Percentiles rank a stretch among this genome's conserved stretches.
These are phyloP conservation scores for Zygosaccharomyces bailii DNA, from an alignment of 805 yeast species.

Conservation along the genomic window DNA sequence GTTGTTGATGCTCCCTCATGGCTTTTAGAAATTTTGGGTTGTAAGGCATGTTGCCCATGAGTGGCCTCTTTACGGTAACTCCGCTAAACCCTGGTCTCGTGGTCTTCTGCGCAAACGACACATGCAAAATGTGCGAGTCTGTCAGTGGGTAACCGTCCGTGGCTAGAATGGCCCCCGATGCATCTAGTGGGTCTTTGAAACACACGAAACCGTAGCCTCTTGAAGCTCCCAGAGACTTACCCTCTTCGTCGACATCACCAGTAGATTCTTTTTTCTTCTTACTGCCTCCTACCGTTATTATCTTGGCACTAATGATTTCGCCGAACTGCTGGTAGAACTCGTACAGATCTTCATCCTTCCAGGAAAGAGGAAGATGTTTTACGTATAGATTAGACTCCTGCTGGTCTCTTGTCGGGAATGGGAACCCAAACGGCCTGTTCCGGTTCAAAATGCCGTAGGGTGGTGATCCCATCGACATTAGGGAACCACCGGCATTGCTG, in stretches of 20 bases:
- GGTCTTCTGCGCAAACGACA: conserved; percentile 66
- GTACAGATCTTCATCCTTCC: conserved; percentile 52
- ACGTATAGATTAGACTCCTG: conserved; percentile 76
- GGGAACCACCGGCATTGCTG: conserved; percentile 3
- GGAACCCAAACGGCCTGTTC: conserved; percentile 16
- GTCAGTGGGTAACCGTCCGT: conserved; percentile 34
- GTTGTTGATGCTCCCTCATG: conserved; percentile 20
- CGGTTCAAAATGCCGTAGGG: conserved; percentile 12
- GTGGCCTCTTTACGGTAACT: neutral
- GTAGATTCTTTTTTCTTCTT: conserved; percentile 15
- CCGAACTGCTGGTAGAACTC: conserved; percentile 48
- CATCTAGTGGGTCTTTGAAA: conserved; percentile 61
- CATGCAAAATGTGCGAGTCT: conserved; percentile 58
- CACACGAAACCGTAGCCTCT: conserved; percentile 83
- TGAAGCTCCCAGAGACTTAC: conserved; percentile 39
- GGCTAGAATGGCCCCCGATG: conserved; percentile 63
- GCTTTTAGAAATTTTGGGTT: conserved; percentile 31
- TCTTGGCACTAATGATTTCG: conserved; percentile 50
- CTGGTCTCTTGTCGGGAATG: conserved; percentile 40
- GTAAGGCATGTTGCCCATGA: conserved; percentile 8
- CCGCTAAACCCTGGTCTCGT: conserved; percentile 14
- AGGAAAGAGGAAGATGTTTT: conserved; percentile 54
- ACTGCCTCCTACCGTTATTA: conserved; percentile 46
- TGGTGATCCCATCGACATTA: conserved; percentile 4
- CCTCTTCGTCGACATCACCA: conserved; percentile 5